Base-by-base conservation (phyloP, 768 basidiomycete genomes). In the Xerocomellus amylosporus region DNA sequence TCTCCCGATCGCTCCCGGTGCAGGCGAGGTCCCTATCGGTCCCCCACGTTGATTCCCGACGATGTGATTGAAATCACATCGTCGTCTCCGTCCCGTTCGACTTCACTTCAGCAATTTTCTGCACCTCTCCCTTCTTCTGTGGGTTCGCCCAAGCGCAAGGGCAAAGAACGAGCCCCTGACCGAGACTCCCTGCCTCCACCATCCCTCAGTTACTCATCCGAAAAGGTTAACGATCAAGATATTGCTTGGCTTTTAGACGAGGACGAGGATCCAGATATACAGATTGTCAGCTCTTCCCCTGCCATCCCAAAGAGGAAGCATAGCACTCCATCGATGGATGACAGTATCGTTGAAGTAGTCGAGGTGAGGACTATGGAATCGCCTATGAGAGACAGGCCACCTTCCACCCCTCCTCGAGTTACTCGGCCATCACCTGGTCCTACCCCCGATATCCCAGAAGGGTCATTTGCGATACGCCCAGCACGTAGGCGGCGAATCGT, bases 211-310 rank as follows among this genome's bases (percentile, higher is more conserved):
- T 9, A 49, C 17, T 51, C 45, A 17, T 19, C 49, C 10, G 22
- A 40, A 49, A 54, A 31, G 28, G 44, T 40, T 14, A 55, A 50
- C 17, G 65, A 73, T 36, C 67, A 76, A 45, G 76, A 76, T 60
- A 84, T 88, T 71, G 78, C 81, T 2, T 88, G 86, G 86, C 71
- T 89, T 20, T 66, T 88, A 10, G 84, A 83, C 24, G 85, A 84
- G 53, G 85, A 87, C 48, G 85, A 77, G n/a, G 75, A 86, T 42
- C 75, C 74, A 10, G 73, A 75, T 41, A 72, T 85, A 58, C 74
- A 77, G 53, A 78, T 85, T 37, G 46, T 80, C n/a, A 71, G 74
- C 46, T 84, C 84, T 20, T 77, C 84, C 4, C 82, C 82, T 9
- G 39, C 67, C 26, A 14, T 30, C 52, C 53, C 54, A 44, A 50